Evolutionary conservation across 1,284 basidiomycete genomes (phyloP).

Genomic region (Anthracocystis setariae): DNA sequence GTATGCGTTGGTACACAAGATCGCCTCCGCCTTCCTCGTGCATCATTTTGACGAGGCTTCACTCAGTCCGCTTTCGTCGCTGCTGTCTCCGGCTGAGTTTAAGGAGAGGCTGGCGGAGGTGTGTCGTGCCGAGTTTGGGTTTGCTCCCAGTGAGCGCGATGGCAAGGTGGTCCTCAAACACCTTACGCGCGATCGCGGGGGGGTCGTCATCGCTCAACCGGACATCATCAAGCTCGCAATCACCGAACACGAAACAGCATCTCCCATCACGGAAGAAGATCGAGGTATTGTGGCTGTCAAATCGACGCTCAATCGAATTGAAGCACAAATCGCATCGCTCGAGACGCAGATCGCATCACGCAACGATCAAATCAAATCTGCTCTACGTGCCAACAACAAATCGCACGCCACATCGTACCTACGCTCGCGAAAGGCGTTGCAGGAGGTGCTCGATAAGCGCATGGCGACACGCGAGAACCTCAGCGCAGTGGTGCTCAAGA

Average conservation of each 20-base stretch:
- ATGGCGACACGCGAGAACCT: constrained; percentile 79
- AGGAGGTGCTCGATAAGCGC: constrained; percentile 81
- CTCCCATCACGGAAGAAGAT: constrained; percentile 76
- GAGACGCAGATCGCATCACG: constrained; percentile 78
- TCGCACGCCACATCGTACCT: constrained; percentile 79
- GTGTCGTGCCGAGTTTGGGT: constrained; percentile 11
- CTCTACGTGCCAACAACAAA: constrained; percentile 78
- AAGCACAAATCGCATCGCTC: constrained; percentile 75
- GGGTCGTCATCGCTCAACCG: constrained; percentile 75
- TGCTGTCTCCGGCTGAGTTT: constrained; percentile 32
- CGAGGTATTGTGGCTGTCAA: constrained; percentile 79
- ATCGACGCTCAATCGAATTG: constrained; percentile 75
- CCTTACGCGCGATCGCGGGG: constrained; percentile 78
- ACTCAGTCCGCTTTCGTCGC: constrained; percentile 34
- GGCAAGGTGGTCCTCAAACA: constrained; percentile 78
- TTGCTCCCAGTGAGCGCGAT: constrained; percentile 73
- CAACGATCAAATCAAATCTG: constrained; percentile 73
- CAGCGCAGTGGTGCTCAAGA: constrained; percentile 78
- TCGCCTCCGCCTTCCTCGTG: constrained; percentile 13
- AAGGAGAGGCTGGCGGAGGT: background rate
- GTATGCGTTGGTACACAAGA: constrained; percentile 73
- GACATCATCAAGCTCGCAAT: constrained; percentile 69
- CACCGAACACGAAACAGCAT: background rate
- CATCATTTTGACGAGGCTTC: constrained; percentile 22
- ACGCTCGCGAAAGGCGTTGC: constrained; percentile 80